phyloP scores from a whole-genome alignment of 1,284 basidiomycete genomes.

The Termitomyces sp. region DNA sequence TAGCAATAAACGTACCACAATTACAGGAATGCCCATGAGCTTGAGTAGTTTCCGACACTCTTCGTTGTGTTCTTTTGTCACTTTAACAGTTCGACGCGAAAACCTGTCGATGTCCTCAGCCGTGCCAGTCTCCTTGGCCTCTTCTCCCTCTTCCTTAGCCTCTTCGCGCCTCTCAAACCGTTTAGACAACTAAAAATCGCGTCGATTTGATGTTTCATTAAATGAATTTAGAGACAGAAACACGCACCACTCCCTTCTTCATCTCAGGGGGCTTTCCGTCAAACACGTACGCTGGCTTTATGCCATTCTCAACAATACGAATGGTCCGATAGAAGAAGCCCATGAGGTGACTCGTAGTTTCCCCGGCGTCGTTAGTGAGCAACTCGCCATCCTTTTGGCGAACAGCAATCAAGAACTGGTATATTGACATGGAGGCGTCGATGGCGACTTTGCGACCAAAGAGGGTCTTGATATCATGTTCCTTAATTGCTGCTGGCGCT shows the following conservation, averaged over 20 bases:
- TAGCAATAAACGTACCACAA: slow-evolving; percentile 56
- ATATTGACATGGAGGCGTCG: slow-evolving; percentile 95
- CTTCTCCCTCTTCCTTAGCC: slow-evolving; percentile 91
- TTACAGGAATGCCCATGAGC: slow-evolving; percentile 97
- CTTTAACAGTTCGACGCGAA: slow-evolving; percentile 88
- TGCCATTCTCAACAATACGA: slow-evolving; percentile 98
- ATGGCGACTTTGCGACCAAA: slow-evolving; percentile 99
- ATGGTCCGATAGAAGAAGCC: slow-evolving; percentile 98
- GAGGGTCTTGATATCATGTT: slow-evolving; percentile 94
- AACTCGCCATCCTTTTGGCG: slow-evolving; percentile 95
- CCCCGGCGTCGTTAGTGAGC: slow-evolving; percentile 94
- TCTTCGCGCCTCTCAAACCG: slow-evolving; percentile 90
- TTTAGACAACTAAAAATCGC: slow-evolving; percentile 69
- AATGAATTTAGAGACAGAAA: slow-evolving; percentile 2
- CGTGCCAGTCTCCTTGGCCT: slow-evolving; percentile 95
- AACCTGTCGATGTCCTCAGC: slow-evolving; percentile 91
- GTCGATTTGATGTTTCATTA: neutral
- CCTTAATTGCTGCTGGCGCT: slow-evolving; percentile 84
- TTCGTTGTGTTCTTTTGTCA: slow-evolving; percentile 94
- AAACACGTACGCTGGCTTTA: slow-evolving; percentile 98
- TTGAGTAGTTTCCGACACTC: slow-evolving; percentile 86
- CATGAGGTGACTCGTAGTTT: slow-evolving; percentile 97
- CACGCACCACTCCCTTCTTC: slow-evolving; percentile 85
- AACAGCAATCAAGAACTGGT: slow-evolving; percentile 97
- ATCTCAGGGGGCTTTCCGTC: slow-evolving; percentile 98